A percentile compares a stretch with the other conserved stretches of the same genome.
Evolutionary conservation across 2,329 filamentous ascomycete species (phyloP).

Genomic region (Elsinoe australis): DNA sequence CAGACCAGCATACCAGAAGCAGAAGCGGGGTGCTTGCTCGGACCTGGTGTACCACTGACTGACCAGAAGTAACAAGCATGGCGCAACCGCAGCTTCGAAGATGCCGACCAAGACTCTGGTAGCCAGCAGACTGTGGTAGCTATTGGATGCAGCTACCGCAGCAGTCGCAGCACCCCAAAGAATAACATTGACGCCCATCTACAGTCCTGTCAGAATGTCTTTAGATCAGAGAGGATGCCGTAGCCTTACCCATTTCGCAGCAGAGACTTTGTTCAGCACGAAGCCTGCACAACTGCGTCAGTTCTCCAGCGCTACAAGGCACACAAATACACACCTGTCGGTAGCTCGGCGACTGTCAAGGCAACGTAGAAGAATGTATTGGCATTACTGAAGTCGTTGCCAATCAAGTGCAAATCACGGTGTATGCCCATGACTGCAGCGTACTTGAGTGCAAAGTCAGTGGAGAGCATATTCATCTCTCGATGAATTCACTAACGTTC

Average conservation of each 20-base stretch:
- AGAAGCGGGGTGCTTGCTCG: constrained; percentile 35
- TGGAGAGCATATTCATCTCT: background rate
- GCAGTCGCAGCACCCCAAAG: constrained; percentile 55
- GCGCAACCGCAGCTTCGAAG: constrained; percentile 62
- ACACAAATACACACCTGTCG: constrained; percentile 42
- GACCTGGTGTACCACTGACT: constrained; percentile 62
- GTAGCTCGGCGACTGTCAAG: constrained; percentile 52
- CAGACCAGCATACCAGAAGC: constrained; percentile 59
- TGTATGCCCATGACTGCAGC: constrained; percentile 58
- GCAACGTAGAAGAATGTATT: constrained; percentile 58
- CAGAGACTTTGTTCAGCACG: constrained; percentile 52
- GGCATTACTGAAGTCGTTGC: constrained; percentile 56
- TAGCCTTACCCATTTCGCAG: constrained; percentile 43
- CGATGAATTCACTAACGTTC: constrained; percentile 48
- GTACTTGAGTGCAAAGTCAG: constrained; percentile 60
- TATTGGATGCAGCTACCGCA: constrained; percentile 51
- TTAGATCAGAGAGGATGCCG: background rate
- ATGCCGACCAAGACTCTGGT: constrained; percentile 59
- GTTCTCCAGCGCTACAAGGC: background rate
- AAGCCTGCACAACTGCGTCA: background rate
- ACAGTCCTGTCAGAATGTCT: constrained; percentile 19
- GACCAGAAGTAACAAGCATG: constrained; percentile 57
- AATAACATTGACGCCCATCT: constrained; percentile 51
- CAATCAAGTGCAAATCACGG: constrained; percentile 47
- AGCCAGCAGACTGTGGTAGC: constrained; percentile 50